Percentiles rank a stretch among this genome's conserved stretches.
These are phyloP conservation scores for Candida piceae DNA, from an alignment of 805 yeast species.

Conservation along the genomic window DNA sequence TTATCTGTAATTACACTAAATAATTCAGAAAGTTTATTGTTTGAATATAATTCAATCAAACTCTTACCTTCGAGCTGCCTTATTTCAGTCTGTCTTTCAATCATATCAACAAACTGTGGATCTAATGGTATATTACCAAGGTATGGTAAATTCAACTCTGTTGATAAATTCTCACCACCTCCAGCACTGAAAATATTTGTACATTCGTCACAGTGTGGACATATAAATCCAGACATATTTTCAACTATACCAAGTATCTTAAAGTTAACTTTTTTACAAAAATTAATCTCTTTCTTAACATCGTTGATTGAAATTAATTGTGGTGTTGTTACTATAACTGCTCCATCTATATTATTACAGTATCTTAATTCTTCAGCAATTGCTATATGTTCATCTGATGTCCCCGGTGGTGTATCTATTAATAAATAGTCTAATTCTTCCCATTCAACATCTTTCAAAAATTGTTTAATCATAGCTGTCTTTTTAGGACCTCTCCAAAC, in stretches of 20 bases:
- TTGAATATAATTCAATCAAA: slow-evolving; percentile 34
- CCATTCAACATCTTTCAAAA: slow-evolving; percentile 88
- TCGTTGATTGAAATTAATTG: slow-evolving; percentile 91
- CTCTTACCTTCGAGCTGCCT: slow-evolving; percentile 36
- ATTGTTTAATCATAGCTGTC: slow-evolving; percentile 95
- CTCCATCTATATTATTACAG: slow-evolving; percentile 76
- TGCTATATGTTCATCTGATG: slow-evolving; percentile 96
- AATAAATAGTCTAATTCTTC: slow-evolving; percentile 72
- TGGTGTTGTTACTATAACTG: slow-evolving; percentile 93
- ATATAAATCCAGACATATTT: slow-evolving; percentile 94
- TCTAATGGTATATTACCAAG: slow-evolving; percentile 91
- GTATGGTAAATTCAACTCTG: slow-evolving; percentile 54
- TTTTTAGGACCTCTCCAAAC: slow-evolving; percentile 99
- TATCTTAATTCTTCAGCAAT: slow-evolving; percentile 83
- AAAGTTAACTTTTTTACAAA: slow-evolving; percentile 82
- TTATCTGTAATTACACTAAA: slow-evolving; percentile 43
- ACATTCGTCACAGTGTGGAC: slow-evolving; percentile 90
- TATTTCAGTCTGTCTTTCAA: slow-evolving; percentile 73
- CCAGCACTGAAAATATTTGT: slow-evolving; percentile 91
- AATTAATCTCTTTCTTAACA: slow-evolving; percentile 89
- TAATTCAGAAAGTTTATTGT: slow-evolving; percentile 35
- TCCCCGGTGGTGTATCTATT: slow-evolving; percentile 98
- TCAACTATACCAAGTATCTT: slow-evolving; percentile 82
- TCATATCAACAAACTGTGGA: slow-evolving; percentile 80
- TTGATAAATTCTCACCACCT: slow-evolving; percentile 78